Base-by-base conservation (phyloP, 2,329 filamentous ascomycete genomes). In the Coniella vitis region DNA sequence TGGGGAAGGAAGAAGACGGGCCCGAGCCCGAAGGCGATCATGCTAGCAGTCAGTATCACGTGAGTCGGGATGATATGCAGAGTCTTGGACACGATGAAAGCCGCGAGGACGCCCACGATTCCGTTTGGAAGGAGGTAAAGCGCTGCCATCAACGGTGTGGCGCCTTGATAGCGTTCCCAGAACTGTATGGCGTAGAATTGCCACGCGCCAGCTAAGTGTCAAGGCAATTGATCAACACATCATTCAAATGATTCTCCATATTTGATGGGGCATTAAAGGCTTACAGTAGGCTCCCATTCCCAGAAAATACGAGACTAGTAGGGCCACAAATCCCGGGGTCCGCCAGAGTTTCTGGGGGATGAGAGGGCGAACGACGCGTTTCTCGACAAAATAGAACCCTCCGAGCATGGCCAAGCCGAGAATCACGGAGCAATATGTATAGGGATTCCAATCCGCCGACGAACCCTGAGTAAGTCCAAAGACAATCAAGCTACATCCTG, bases 81-180 rank as follows among this genome's bases (percentile, higher is more conserved):
- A 1, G 68, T 70, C 25, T 66, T 65, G 37, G 66, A 69, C 8
- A 74, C 70, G n/a, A 73, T 58, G 57, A 61, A 71, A 1, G 70
- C 70, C 0, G 71, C 70, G 4, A 72, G 53, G 0, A 73, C 63
- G 1, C 70, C 71, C 5, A 69, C 62, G 4, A 73, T 55, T 7
- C 63, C 69, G 45, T 74, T 74, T 1, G 71, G 70, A 1, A 72
- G 61, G 17, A 69, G 61, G 42, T 73, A 73, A 0, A 73, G 56
- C 0, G 70, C 68, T 2, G 69, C 65, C 0, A 64, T 69, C 2
- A 73, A 55, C 0, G 70, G 62, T 0, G 60, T 63, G 1, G 61
- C 65, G 12, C 64, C 60, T 49, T 73, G 69, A 37, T 59, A 61
- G 7, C 59, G 54, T 20, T 58, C 57, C 65, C 61, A 68, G 55